These are phyloP conservation scores for Xenosphaeropsis pyriputrescens DNA, from an alignment of 2,329 filamentous ascomycete species.

Conservation along the genomic window DNA sequence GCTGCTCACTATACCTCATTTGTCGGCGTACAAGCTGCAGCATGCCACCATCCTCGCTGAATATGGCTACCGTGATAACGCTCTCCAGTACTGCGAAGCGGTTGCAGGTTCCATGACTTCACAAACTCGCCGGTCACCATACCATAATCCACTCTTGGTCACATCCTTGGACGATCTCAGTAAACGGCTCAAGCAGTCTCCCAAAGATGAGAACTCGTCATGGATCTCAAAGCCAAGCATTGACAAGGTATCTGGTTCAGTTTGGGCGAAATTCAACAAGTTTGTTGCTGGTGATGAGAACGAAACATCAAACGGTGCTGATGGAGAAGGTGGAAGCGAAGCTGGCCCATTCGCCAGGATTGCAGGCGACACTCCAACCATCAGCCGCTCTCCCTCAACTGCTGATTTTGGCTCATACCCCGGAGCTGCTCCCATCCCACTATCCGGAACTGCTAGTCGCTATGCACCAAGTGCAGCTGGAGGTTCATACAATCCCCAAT, in stretches of 20 bases:
- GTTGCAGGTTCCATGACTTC: conserved; percentile 64
- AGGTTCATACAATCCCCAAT: conserved; percentile 8
- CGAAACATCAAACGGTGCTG: conserved; percentile 43
- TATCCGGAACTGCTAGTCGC: conserved; percentile 10
- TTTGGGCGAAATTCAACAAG: conserved; percentile 89
- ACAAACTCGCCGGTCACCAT: conserved; percentile 72
- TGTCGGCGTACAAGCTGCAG: conserved; percentile 83
- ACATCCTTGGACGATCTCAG: conserved; percentile 69
- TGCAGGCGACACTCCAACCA: conserved; percentile 57
- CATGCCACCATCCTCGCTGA: conserved; percentile 78
- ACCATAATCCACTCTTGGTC: conserved; percentile 67
- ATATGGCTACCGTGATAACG: conserved; percentile 66
- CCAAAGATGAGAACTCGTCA: conserved; percentile 65
- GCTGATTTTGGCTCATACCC: conserved; percentile 44
- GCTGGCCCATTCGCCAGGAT: conserved; percentile 73
- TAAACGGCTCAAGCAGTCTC: conserved; percentile 71
- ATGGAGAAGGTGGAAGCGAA: conserved; percentile 40
- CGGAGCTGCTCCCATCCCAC: conserved; percentile 5
- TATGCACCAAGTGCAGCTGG: conserved; percentile 15
- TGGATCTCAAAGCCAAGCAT: conserved; percentile 95
- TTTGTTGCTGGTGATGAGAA: conserved; percentile 88
- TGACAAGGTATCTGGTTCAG: conserved; percentile 83
- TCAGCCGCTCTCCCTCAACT: conserved; percentile 61
- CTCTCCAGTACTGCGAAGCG: conserved; percentile 80
- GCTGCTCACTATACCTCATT: conserved; percentile 54